These are phyloP conservation scores for Kodamaea kakaduensis DNA, from an alignment of 805 yeast genomes.

Conservation along the genomic window DNA sequence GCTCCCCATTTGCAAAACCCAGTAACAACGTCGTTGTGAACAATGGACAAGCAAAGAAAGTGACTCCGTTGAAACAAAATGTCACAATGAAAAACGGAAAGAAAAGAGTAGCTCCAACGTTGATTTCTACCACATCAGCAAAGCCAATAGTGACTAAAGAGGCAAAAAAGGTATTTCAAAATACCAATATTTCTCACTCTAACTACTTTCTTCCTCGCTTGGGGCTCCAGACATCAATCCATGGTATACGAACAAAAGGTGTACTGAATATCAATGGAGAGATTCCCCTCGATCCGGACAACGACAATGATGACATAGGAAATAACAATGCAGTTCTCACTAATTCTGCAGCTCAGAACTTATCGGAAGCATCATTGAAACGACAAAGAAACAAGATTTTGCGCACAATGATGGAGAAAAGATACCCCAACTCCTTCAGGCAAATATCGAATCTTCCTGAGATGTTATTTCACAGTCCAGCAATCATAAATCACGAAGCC, in stretches of 20 bases:
- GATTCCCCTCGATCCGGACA: slow-evolving; percentile 33
- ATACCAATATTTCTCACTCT: slow-evolving; percentile 39
- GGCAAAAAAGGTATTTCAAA: slow-evolving; percentile 20
- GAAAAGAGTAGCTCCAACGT: slow-evolving; percentile 68
- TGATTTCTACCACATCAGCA: slow-evolving; percentile 43
- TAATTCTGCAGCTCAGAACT: slow-evolving; percentile 12
- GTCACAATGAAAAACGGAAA: slow-evolving; percentile 70
- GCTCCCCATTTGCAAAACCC: too few relatives aligned
- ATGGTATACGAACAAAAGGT: slow-evolving; percentile 42
- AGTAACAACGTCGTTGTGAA: too few relatives aligned
- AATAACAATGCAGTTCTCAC: slow-evolving; percentile 8
- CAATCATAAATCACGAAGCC: slow-evolving; percentile 29
- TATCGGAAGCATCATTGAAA: slow-evolving; percentile 30
- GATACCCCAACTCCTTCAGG: slow-evolving; percentile 36
- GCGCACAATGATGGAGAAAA: slow-evolving; percentile 25
- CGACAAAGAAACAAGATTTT: slow-evolving; percentile 31
- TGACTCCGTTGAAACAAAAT: slow-evolving; percentile 28
- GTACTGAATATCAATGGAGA: slow-evolving; percentile 13
- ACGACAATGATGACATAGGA: slow-evolving; percentile 49
- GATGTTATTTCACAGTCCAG: slow-evolving; percentile 30
- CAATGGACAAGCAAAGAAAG: slow-evolving; percentile 14
- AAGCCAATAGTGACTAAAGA: slow-evolving; percentile 13
- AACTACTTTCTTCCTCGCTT: slow-evolving; percentile 53
- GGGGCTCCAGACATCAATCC: slow-evolving; percentile 63
- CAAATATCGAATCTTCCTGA: slow-evolving; percentile 34